phyloP scores from a whole-genome alignment of 164 flowering plant species.

The Kingdonia uniflora region DNA sequence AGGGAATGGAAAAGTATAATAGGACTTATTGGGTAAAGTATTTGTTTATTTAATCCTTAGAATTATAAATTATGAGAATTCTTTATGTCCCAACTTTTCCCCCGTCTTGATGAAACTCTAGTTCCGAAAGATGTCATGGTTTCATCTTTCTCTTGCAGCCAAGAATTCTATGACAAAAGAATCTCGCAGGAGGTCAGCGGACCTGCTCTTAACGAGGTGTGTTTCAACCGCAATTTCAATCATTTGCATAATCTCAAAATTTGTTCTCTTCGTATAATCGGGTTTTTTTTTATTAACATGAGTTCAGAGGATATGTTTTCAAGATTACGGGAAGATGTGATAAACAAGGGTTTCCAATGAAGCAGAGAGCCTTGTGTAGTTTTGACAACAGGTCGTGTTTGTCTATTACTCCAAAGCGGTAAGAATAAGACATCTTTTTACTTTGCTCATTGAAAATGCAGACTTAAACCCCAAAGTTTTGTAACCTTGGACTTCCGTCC shows the following conservation, averaged over 20 bases:
- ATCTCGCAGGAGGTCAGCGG: constrained; percentile 47
- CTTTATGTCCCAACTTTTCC: no score
- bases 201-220: constrained; percentile 35
- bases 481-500: no score
- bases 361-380: constrained; percentile 40
- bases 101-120: no score
- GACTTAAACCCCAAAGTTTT: no score
- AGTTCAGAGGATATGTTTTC: constrained; percentile 35
- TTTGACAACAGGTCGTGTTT: constrained; percentile 32
- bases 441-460: no score
- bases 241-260: neutral
- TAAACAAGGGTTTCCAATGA: constrained; percentile 40
- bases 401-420: constrained; percentile 37
- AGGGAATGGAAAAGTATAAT: no score
- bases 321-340: constrained; percentile 42
- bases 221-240: neutral
- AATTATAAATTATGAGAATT: no score
- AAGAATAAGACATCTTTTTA: neutral
- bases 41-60: no score
- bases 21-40: no score
- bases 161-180: constrained; percentile 41
- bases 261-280: neutral
- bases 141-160: constrained; percentile 16
- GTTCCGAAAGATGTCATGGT: no score
- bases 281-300: constrained; percentile 9